Base-by-base conservation (phyloP, 2,329 filamentous ascomycete genomes). In the Stagonosporopsis cucurbitacearum region DNA sequence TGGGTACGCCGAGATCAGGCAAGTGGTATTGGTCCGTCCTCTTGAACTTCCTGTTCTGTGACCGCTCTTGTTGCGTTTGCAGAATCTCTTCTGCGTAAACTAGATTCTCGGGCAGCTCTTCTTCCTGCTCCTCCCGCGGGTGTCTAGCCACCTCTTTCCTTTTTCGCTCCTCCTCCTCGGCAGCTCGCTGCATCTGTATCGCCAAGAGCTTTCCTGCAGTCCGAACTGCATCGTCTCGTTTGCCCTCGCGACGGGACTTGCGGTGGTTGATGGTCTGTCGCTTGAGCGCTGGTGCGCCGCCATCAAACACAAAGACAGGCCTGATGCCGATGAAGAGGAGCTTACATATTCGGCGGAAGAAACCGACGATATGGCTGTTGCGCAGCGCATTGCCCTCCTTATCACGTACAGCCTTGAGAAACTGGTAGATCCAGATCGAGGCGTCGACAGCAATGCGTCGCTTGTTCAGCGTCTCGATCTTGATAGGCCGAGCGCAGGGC, bases 391-490 rank as follows among this genome's bases (percentile, higher is more conserved):
- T 96, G 50, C 95, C 95, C 77, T 99, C 95, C 71, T 98, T 97
- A 78, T 99, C 95, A 68, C 95, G 93, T 11, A 99, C 95, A 9
- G 96, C 95, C 80, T 99, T 99, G 68, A 99, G 86, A 71, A 99
- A 99, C 73, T 99, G 95, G 82, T 99, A 99, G 68, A 99, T 98
- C 95, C 95, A 99, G 74, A 99, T 99, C 12, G 93, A 97, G 55
- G 96, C 95, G 78, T 99, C 95, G 64, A 99, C 92, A 42, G 95
- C 96, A 45, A 99, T 89, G 15, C 95, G 92, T 79, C 96, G 97
- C 66, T 90, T 91, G 76, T 98, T 98, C 58, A 99, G 87, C 13
- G 94, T 96, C 68, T 96, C 93, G 67, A 99, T 89, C 76, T 96
- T 97, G 60, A 96, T 96, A 19, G 95, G 96, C 33, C 95, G 90